A percentile compares a stretch with the other conserved stretches of the same genome.
Evolutionary conservation across 306 rosid genomes (phyloP).

Genomic region (Quercus rubra): DNA sequence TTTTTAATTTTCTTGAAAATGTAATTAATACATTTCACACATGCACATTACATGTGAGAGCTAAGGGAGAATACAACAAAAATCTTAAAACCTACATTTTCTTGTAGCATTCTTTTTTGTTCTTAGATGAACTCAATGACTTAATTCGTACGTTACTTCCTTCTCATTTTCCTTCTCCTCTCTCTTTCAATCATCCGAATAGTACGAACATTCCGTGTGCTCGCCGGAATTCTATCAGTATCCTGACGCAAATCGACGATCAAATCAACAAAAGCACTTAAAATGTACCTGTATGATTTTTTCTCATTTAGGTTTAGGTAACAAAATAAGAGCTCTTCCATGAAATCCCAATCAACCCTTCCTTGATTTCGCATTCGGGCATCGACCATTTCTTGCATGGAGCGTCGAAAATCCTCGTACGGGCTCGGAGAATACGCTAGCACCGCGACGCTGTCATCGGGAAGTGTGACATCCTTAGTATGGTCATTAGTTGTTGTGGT

Average conservation of each 20-base stretch:
- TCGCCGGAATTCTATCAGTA: slow-evolving; percentile 10
- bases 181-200: slow-evolving; percentile 14
- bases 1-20: slow-evolving; percentile 20
- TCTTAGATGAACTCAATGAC: slow-evolving; percentile 7
- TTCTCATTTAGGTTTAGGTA: slow-evolving; percentile 64
- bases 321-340: slow-evolving; percentile 70
- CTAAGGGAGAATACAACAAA: slow-evolving; percentile 12
- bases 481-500: not conserved
- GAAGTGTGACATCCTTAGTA: slow-evolving; percentile 16
- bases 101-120: not conserved
- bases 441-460: slow-evolving; percentile 51
- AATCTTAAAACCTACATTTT: not conserved
- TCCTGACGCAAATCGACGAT: slow-evolving; percentile 36
- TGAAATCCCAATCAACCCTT: slow-evolving; percentile 73
- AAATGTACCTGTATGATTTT: slow-evolving; percentile 50
- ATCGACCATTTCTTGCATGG: slow-evolving; percentile 68
- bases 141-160: slow-evolving; percentile 19
- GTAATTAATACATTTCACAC: slow-evolving; percentile 16
- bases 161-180: slow-evolving; percentile 13
- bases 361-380: slow-evolving; percentile 29
- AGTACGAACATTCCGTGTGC: slow-evolving; percentile 33
- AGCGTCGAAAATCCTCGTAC: slow-evolving; percentile 46
- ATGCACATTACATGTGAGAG: slow-evolving; percentile 34
- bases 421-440: slow-evolving; percentile 54
- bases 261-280: slow-evolving; percentile 70